Conservation (phyloP, 2,329 filamentous ascomycete genomes). For the Fusarium solani-melongenae region DNA sequence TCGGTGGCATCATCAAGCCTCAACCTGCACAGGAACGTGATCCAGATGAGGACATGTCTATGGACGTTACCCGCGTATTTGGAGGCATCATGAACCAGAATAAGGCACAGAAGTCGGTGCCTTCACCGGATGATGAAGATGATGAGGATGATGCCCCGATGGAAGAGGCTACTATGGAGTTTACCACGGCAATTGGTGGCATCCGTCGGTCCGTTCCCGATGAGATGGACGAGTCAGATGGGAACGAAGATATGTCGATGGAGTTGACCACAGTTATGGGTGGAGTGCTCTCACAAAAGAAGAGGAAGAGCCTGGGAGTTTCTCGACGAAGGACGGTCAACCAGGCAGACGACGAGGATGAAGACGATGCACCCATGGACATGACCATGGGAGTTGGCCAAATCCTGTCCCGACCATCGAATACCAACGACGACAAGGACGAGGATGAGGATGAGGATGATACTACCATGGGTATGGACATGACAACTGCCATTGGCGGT, state of each 20-base stretch:
- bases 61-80: slow-evolving; percentile 90
- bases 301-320: slow-evolving; percentile 37
- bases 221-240: slow-evolving; percentile 50
- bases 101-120: slow-evolving; percentile 14
- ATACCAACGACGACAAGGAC: slow-evolving; percentile 46
- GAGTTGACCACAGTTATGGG: slow-evolving; percentile 77
- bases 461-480: slow-evolving; percentile 69
- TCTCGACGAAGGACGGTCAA: slow-evolving; percentile 39
- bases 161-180: slow-evolving; percentile 75
- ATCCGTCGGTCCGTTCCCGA: slow-evolving; percentile 61
- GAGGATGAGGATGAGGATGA: slow-evolving; percentile 47
- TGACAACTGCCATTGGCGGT: slow-evolving; percentile 71
- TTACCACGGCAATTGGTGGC: slow-evolving; percentile 81
- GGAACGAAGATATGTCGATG: slow-evolving; percentile 81
- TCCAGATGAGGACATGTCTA: slow-evolving; percentile 80
- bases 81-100: slow-evolving; percentile 77
- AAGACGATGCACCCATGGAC: slow-evolving; percentile 57
- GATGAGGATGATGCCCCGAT: slow-evolving; percentile 48
- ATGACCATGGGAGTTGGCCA: slow-evolving; percentile 69
- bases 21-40: slow-evolving; percentile 54
- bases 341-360: slow-evolving; percentile 46
- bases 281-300: slow-evolving; percentile 57
- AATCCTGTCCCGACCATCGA: slow-evolving; percentile 57
- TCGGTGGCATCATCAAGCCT: slow-evolving; percentile 64
- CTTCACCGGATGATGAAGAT: slow-evolving; percentile 42